Base-by-base conservation (phyloP, 1,139 yeast species). In the Yueomyces sp. region DNA sequence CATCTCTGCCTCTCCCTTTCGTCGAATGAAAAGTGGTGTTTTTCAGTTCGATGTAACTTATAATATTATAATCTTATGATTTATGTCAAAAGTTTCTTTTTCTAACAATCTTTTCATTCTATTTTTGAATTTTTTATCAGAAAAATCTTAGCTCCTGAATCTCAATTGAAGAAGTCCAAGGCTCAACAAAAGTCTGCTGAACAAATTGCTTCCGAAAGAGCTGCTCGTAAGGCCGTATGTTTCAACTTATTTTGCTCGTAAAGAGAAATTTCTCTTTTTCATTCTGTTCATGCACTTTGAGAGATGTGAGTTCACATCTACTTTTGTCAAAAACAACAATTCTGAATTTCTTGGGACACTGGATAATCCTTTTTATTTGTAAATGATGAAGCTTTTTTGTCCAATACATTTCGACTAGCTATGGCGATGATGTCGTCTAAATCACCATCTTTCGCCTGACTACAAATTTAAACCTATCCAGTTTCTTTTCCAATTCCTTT, bases 371-470 rank as follows among this genome's bases (percentile, higher is more conserved):
- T 40, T 38, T 31, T 41, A 40, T 44, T 6, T 29, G 31, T 29
- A 40, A 41, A 51, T 60, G 64, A 60, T 60, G 64, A 60, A 60
- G 49, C 54, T 44, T 70, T 68, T 78, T 76, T 68, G 71, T 71
- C 72, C 70, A 67, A 64, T 63, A 68, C 59, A 57, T 55, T 68
- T 73, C 76, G 86, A 78, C 93, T 81, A 82, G 93, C 85, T 66
- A 55, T 60, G 75, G 86, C 96, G 62, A 81, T 87, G 96, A 67
- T 81, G 96, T 85, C 89, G 80, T 50, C 49, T 50, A 78, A 19
- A 81, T 81, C 86, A 87, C 97, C 96, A 87, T 87, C 97, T 87
- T 87, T 87, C 97, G 96, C 72, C 97, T 87, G 96, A 87, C 64
- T 38, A 34, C 38, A 30, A n/a, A 36, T 26, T 29, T 1, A 19